These are phyloP conservation scores for Colletotrichum aenigma DNA, from an alignment of 2,329 filamentous ascomycete genomes.

Conservation along the genomic window DNA sequence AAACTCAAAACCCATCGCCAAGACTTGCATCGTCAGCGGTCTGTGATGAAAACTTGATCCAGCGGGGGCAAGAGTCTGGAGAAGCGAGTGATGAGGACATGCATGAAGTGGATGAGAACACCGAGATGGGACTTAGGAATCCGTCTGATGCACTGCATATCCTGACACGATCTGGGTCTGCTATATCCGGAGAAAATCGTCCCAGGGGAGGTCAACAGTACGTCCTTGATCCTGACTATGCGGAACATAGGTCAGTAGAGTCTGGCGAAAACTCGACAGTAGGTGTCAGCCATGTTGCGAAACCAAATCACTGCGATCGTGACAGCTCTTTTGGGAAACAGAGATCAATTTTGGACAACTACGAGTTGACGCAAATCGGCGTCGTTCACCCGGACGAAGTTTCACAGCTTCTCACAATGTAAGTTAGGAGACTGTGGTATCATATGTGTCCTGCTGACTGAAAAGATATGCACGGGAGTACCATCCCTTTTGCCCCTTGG, in stretches of 20 bases:
- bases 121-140: background rate
- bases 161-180: background rate
- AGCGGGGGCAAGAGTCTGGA: accelerated
- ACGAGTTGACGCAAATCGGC: background rate
- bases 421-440: accelerated
- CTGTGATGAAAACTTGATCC: accelerated
- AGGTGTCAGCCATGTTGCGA: background rate
- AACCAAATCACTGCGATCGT: accelerated
- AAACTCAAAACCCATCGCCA: background rate
- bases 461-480: background rate
- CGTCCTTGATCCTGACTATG: background rate
- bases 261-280: accelerated
- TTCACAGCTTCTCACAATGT: background rate
- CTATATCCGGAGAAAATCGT: accelerated
- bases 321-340: background rate
- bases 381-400: accelerated
- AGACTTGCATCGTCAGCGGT: background rate
- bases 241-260: accelerated
- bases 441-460: accelerated
- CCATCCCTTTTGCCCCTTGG: background rate
- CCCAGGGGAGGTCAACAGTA: background rate
- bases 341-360: background rate
- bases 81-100: background rate
- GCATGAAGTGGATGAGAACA: background rate
- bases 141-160: background rate